Base-by-base conservation (phyloP, 306 rosid genomes). In the Cicer bijugum region DNA sequence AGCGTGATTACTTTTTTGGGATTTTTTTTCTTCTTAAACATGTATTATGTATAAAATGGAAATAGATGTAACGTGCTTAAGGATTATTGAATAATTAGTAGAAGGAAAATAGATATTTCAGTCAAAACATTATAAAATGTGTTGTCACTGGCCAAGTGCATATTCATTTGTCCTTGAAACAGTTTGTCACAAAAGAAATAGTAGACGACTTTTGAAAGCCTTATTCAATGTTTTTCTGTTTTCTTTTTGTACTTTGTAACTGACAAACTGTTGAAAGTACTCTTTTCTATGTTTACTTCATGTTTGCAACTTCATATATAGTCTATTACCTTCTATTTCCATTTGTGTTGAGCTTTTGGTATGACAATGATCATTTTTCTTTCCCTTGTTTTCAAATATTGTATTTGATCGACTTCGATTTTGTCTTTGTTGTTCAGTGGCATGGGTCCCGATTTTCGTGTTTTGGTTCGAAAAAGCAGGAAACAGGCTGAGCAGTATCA, bases 401-500 rank as follows among this genome's bases (percentile, higher is more conserved):
- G 43, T 28, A 4, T 77, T 42, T 28, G 51, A 55, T 19, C 52
- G 51, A 46, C 71, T 40, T 77, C 60, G 52, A 58, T 70, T 60
- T 85, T 59, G 40, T 68, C 65, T 75, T 72, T 76, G 52, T 61
- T 67, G 14, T 75, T 52, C 86, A 92, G 98, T 66, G 98, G 96
- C 51, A 92, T 92, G 98, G 98, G 98, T 80, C 98, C 98, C 59
- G 98, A 92, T 79, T 92, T 92, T 59, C 92, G 98, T 74, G 98
- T 92, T 57, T 76, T 92, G 83, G 98, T 92, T 51, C 86, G 95
- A 58, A 92, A 92, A 79, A 92, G 98, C 88, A 87, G 98, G 88
- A 92, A 92, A 83, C 98, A 92, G 74, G 96, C 98, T 38, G 96
- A 84, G 72, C 98, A 92, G 75, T 92, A 92, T 83, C 98, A 92